Evolutionary conservation across 2,329 filamentous ascomycete genomes (phyloP), one percentile per base, ranked within the genome.

Genomic region (Aspergillus sp.): DNA sequence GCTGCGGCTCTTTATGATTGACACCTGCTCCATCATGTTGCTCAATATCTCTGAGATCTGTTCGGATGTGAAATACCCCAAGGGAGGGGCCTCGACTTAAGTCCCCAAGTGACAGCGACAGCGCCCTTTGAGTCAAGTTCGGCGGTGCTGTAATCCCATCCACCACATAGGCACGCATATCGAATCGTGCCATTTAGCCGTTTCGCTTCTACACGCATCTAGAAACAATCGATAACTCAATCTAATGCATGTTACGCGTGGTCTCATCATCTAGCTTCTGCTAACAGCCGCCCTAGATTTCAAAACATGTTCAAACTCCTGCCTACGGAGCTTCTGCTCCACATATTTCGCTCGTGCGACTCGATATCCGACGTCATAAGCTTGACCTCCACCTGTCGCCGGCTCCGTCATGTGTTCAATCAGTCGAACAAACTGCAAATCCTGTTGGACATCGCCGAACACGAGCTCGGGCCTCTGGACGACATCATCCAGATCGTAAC

Each of bases 401-500:
- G 80, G 50, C 78, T 84, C 57, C 75, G 76, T 60, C 66, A 68
- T 49, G 75, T 84, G 54, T 81, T 79, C 58, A 65, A 74, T 16
- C 77, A 76, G 10, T 80, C 79, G 44, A 79, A 79, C 61, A 79
- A 79, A 58, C 71, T 84, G 16, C 61, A 73, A 47, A 81, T 84
- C 49, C 76, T 86, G 49, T 73, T 76, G 53, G 63, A 71, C 47
- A 80, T 76, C 22, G 79, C 79, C 22, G 79, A 84, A 61, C 64
- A 69, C 30, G 79, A 85, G 62, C 82, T 79, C 58, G 82, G 83
- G 0, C 83, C 83, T 2, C 65, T 85, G 13, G 61, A 80, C 51
- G 82, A 85, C 63, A 77, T 82, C 53, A 74, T 81, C 51, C 82
- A 84, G 61, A 69, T 86, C 16, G 70, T 84, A 35, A 85, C 82